Evolutionary conservation across 371 early-diverging fungal genomes (phyloP), one percentile per base, ranked within the genome.

Genomic region (Apophysomyces variabilis): DNA sequence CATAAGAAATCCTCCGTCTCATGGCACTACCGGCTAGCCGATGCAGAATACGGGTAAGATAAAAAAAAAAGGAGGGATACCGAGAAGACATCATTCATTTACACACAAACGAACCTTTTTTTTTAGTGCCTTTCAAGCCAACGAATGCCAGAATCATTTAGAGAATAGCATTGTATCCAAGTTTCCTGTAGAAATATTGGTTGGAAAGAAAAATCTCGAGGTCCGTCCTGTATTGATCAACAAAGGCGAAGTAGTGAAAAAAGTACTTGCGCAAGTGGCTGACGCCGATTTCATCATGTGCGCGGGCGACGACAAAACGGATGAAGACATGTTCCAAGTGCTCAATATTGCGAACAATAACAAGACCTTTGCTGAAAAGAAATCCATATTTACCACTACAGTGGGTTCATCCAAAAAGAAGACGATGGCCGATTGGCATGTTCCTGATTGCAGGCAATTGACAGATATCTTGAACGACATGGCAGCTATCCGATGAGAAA

Each of bases 151-250:
- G 73, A 93, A 91, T 66, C 95, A 95, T 74, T 70, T 95, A 38
- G 92, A 94, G 69, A 83, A 88, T 63, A 87, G 92, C 1, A 80
- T 95, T 3, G 73, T 93, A 37, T 90, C 93, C 50, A 94, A 93
- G 74, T 77, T 72, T 58, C 95, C 96, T 5, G 93, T 97, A 8
- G 97, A 96, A 70, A 89, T 96, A 14, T 70, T 97, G 61, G 85
- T 93, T 5, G 98, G 98, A 38, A 96, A 96, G 74, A 96, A 96
- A 83, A 95, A 95, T 62, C 82, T 97, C 8, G 98, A 97, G 70
- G 96, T 96, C 35, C 79, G 93, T 11, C 93, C 93, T 5, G 79
- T 81, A 18, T 72, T 83, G 7, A 83, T 90, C 66, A 95, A 90
- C 77, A 92, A 91, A 85, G 97, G 97, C 21, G 96, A 95, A 69